Percentiles rank a stretch among this genome's conserved stretches.
phyloP scores from a whole-genome alignment of 306 rosid genomes.

The Pueraria montana region DNA sequence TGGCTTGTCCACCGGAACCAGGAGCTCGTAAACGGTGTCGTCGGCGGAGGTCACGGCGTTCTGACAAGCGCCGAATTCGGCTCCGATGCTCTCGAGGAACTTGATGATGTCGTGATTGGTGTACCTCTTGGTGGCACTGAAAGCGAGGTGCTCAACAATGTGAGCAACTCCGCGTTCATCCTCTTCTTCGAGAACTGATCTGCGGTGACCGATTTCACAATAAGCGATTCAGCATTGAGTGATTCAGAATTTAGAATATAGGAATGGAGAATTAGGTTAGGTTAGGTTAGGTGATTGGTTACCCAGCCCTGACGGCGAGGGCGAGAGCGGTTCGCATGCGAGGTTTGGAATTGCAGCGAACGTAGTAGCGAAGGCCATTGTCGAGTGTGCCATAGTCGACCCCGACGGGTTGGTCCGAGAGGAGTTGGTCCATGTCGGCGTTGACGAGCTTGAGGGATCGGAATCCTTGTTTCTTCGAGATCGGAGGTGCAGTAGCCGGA shows the following conservation, averaged over 20 bases:
- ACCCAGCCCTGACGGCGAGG: conserved; percentile 92
- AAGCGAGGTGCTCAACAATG: conserved; percentile 97
- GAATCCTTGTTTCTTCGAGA: conserved; percentile 82
- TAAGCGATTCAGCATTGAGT: neutral
- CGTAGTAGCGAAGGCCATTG: conserved; percentile 87
- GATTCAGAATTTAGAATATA: neutral
- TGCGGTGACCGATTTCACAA: conserved; percentile 49
- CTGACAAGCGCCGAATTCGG: conserved; percentile 98
- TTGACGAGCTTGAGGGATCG: conserved; percentile 83
- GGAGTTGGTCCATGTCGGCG: conserved; percentile 72
- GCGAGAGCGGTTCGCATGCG: conserved; percentile 96
- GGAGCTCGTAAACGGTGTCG: conserved; percentile 88
- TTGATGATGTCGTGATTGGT: conserved; percentile 88
- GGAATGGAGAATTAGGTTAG: neutral
- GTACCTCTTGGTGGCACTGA: conserved; percentile 87
- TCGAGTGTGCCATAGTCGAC: conserved; percentile 82
- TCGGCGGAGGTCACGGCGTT: conserved; percentile 90
- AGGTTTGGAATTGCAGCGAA: conserved; percentile 93
- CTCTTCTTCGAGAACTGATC: conserved; percentile 97
- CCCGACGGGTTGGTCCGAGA: conserved; percentile 68
- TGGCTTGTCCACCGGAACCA: conserved; percentile 95
- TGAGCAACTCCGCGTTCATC: conserved; percentile 98
- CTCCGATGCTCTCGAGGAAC: conserved; percentile 93
- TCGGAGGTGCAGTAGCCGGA: conserved; percentile 66
- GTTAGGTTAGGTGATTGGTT: conserved; percentile 1